phyloP scores from a whole-genome alignment of 2,329 filamentous ascomycete species.

The Orbilia ellipsospora region DNA sequence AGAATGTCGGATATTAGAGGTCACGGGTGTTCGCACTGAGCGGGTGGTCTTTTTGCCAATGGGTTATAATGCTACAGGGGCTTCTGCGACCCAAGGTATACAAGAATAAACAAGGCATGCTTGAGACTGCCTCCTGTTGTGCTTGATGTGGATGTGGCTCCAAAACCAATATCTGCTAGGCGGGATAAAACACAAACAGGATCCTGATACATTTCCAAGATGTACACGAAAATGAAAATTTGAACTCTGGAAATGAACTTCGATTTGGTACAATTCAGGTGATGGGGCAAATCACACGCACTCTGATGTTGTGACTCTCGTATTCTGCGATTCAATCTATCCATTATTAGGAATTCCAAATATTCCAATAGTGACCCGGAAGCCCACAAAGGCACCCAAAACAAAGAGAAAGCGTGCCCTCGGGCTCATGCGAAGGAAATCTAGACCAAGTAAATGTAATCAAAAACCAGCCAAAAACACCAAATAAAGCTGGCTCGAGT shows the following conservation, averaged over 20 bases:
- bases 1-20: slow-evolving; percentile 30
- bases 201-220: background rate
- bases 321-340: slow-evolving; percentile 7
- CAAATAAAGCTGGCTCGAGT: background rate
- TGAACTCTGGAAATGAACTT: background rate
- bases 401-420: background rate
- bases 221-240: background rate
- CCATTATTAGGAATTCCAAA: slow-evolving; percentile 39
- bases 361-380: slow-evolving; percentile 2
- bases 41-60: slow-evolving; percentile 7
- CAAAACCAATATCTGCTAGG: slow-evolving; percentile 8
- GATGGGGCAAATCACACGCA: background rate
- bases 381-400: background rate
- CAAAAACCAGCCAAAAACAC: background rate
- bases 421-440: slow-evolving; percentile 24
- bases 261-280: background rate
- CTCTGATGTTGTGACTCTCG: too few relatives aligned
- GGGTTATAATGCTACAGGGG: too few relatives aligned
- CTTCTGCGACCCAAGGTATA: too few relatives aligned
- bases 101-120: too few relatives aligned
- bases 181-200: slow-evolving; percentile 26
- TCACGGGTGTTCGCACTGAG: slow-evolving; percentile 49
- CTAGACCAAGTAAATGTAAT: background rate
- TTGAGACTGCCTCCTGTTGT: background rate
- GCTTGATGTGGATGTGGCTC: background rate